Conservation (phyloP, 225 moss, liverwort and hornwort species). For the Neckera pumila region DNA sequence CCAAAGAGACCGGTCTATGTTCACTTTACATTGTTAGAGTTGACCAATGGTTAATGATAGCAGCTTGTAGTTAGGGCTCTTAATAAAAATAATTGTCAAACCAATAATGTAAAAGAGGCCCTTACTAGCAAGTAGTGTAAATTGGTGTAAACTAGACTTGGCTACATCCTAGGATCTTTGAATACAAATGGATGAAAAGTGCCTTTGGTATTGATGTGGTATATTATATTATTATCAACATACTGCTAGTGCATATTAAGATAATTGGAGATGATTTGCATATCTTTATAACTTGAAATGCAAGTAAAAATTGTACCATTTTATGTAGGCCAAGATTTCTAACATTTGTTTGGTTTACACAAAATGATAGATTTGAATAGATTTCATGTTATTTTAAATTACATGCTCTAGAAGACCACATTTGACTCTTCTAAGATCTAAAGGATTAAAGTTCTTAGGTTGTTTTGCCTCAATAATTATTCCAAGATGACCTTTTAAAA, state of each 20-base stretch:
- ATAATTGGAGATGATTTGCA: background rate
- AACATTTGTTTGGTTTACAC: fast-evolving
- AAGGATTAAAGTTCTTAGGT: too few relatives aligned
- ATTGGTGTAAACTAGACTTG: too few relatives aligned
- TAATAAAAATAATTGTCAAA: too few relatives aligned
- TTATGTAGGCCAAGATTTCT: fast-evolving
- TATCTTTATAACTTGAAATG: background rate
- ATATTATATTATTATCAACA: background rate
- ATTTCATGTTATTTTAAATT: background rate
- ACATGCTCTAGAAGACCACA: background rate
- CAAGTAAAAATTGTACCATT: background rate
- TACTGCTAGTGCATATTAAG: background rate
- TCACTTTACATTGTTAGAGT: too few relatives aligned
- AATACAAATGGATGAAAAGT: background rate
- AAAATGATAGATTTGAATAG: background rate
- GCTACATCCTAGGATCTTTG: too few relatives aligned
- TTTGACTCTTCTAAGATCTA: fast-evolving
- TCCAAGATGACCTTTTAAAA: fast-evolving
- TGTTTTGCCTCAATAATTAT: background rate
- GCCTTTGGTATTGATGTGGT: fast-evolving
- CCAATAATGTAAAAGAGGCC: too few relatives aligned
- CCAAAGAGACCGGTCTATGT: too few relatives aligned
- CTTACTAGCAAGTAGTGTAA: too few relatives aligned
- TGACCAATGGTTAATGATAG: too few relatives aligned
- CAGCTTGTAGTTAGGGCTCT: too few relatives aligned